A percentile compares a stretch with the other conserved stretches of the same genome.
Evolutionary conservation across 2,329 filamentous ascomycete species (phyloP).

Genomic region (Reticulascus tulasneorum): DNA sequence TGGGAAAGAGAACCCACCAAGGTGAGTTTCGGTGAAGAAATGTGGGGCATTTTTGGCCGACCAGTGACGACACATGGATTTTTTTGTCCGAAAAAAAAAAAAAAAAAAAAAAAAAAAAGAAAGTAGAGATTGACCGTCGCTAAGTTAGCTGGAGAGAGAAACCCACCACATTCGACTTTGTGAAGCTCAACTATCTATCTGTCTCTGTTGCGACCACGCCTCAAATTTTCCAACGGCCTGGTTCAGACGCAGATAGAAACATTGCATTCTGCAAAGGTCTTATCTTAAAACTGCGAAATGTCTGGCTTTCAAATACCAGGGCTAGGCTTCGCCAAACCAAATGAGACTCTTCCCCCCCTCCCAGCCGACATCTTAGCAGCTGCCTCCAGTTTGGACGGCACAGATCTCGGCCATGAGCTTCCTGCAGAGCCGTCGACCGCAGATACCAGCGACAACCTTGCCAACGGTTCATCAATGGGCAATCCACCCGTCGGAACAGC

Average conservation of each 20-base stretch:
- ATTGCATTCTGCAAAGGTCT: neutral
- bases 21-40: no score
- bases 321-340: constrained; percentile 38
- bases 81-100: no score
- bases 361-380: constrained; percentile 26
- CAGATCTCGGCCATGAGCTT: neutral
- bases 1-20: no score
- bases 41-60: no score
- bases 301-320: constrained; percentile 40
- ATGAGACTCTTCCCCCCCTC: constrained; percentile 35
- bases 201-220: no score
- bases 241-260: neutral
- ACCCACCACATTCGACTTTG: no score
- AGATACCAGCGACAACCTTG: neutral
- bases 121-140: no score
- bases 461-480: neutral
- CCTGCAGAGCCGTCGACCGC: constrained; percentile 7
- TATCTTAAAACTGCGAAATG: no score
- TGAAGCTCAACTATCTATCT: no score
- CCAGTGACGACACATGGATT: no score
- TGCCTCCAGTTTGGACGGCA: constrained; percentile 20
- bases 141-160: no score
- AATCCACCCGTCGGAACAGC: neutral
- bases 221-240: neutral
- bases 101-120: no score